A percentile compares a stretch with the other conserved stretches of the same genome.
These are phyloP conservation scores for Teunomyces atbi DNA, from an alignment of 805 yeast genomes.

Conservation along the genomic window DNA sequence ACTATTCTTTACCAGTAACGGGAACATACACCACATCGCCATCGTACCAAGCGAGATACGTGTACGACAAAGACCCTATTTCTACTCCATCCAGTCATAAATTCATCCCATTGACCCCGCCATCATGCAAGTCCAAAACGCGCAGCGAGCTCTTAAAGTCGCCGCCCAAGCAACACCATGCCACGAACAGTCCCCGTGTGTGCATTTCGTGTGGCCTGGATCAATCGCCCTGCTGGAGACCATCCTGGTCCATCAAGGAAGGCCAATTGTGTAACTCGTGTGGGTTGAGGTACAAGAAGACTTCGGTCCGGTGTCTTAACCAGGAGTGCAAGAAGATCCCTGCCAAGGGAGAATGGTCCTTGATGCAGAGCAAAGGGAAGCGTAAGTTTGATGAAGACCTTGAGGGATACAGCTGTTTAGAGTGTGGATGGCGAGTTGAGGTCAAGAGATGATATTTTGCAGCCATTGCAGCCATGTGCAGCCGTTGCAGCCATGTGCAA, in stretches of 20 bases:
- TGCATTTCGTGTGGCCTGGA: slow-evolving; percentile 90
- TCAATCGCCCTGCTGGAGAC: slow-evolving; percentile 98
- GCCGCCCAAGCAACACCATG: slow-evolving; percentile 22
- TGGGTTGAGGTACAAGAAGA: slow-evolving; percentile 91
- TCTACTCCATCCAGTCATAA: slow-evolving; percentile 13
- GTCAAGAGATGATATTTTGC: slow-evolving; percentile 20
- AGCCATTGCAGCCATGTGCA: neutral
- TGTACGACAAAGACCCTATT: neutral
- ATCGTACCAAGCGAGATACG: neutral
- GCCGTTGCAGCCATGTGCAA: neutral
- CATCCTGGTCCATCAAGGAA: slow-evolving; percentile 85
- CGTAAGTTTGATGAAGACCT: slow-evolving; percentile 36
- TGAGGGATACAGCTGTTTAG: slow-evolving; percentile 41
- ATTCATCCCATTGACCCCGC: slow-evolving; percentile 44
- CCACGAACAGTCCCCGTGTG: slow-evolving; percentile 43
- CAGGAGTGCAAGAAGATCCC: slow-evolving; percentile 81
- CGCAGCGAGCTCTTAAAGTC: slow-evolving; percentile 32
- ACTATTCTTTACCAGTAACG: neutral
- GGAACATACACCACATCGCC: neutral
- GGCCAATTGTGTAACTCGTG: slow-evolving; percentile 98
- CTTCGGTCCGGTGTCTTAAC: slow-evolving; percentile 86
- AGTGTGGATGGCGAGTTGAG: slow-evolving; percentile 44
- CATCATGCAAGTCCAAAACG: slow-evolving; percentile 30
- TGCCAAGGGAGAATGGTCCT: slow-evolving; percentile 92
- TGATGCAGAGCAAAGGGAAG: slow-evolving; percentile 74